Evolutionary conservation across 2,329 filamentous ascomycete genomes (phyloP).

Genomic region (Rosellinia necatrix): DNA sequence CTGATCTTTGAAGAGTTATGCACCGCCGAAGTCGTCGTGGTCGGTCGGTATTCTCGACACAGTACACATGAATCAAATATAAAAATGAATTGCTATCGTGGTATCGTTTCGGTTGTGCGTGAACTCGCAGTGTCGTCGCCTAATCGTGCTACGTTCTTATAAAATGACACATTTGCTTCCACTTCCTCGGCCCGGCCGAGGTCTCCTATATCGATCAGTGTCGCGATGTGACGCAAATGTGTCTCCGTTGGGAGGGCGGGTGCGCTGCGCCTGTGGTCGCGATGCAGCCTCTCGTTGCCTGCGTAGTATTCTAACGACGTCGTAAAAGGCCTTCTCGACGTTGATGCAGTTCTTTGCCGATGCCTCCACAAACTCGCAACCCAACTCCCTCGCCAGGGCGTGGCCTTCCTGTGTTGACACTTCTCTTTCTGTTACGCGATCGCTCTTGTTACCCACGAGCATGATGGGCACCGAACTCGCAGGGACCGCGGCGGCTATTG

Average conservation of each 20-base stretch:
- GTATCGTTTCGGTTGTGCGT: slow-evolving; percentile 32
- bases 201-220: slow-evolving; percentile 34
- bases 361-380: slow-evolving; percentile 95
- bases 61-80: slow-evolving; percentile 29
- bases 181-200: slow-evolving; percentile 38
- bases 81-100: slow-evolving; percentile 31
- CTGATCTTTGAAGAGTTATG: slow-evolving; percentile 16
- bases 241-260: slow-evolving; percentile 35
- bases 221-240: slow-evolving; percentile 28
- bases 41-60: slow-evolving; percentile 23
- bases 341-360: slow-evolving; percentile 98
- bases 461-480: slow-evolving; percentile 86
- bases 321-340: slow-evolving; percentile 97
- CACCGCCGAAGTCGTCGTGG: slow-evolving; percentile 15
- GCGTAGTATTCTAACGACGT: slow-evolving; percentile 89
- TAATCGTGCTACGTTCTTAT: slow-evolving; percentile 38
- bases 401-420: slow-evolving; percentile 96
- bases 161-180: slow-evolving; percentile 49
- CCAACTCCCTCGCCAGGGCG: slow-evolving; percentile 86
- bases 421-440: slow-evolving; percentile 92
- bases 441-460: slow-evolving; percentile 98
- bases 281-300: slow-evolving; percentile 71
- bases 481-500: slow-evolving; percentile 62
- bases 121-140: slow-evolving; percentile 28
- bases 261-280: slow-evolving; percentile 40